These are phyloP conservation scores for Colletotrichum sansevieriae DNA, from an alignment of 2,329 filamentous ascomycete species.

Conservation along the genomic window DNA sequence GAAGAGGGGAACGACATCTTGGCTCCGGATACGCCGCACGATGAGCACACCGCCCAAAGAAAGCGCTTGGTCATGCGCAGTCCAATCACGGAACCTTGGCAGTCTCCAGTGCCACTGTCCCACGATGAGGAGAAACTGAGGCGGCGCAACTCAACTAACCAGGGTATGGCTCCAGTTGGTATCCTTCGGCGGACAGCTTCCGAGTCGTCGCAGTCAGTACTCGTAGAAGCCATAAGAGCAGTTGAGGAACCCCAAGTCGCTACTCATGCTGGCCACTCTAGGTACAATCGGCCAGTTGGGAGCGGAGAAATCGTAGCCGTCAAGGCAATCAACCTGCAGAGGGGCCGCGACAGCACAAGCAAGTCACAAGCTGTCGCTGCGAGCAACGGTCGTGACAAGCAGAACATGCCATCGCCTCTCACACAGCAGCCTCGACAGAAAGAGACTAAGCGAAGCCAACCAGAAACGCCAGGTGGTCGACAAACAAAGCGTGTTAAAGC, in stretches of 20 bases:
- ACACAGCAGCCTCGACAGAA: not conserved
- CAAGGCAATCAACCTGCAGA: not conserved
- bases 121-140: conserved; percentile 13
- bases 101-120: not conserved
- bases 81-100: conserved; percentile 17
- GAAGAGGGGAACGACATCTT: not conserved
- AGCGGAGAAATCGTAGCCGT: not conserved
- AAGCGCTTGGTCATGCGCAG: conserved; percentile 24
- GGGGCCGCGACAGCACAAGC: not conserved
- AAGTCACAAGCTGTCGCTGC: not conserved
- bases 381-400: not conserved
- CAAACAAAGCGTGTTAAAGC: not conserved
- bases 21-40: not conserved
- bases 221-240: not conserved
- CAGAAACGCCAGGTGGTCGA: not conserved
- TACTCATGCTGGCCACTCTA: conserved; percentile 6
- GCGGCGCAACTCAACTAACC: conserved; percentile 4
- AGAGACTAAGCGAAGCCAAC: not conserved
- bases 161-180: not conserved
- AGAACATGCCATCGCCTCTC: not conserved
- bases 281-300: conserved; percentile 15
- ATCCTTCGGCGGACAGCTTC: not conserved
- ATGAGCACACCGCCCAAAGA: not conserved
- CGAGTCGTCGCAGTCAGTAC: conserved; percentile 2
- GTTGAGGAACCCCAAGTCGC: not conserved